Base-by-base conservation (phyloP, 2,329 filamentous ascomycete genomes). In the Diaporthe amygdali region DNA sequence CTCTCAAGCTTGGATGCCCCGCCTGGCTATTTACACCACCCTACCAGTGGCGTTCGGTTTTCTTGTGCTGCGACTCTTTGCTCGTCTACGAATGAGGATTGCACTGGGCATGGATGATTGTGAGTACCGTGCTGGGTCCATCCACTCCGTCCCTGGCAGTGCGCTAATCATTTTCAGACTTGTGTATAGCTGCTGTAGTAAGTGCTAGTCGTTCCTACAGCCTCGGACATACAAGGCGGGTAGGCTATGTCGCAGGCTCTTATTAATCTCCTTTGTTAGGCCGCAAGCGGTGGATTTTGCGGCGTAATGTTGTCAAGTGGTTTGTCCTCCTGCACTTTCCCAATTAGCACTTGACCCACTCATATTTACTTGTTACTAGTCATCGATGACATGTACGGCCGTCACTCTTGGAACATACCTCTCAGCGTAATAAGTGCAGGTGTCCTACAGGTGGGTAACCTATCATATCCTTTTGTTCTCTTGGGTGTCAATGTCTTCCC, bases 41-140 rank as follows among this genome's bases (percentile, higher is more conserved):
- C 27, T 52, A 3, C 49, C 49, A 9, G 49, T 52, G 15, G 27
- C 49, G 15, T 6, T 52, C 2, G 49, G 49, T 3, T 52, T 52
- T 27, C 15, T 52, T 9, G 17, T 25, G n/a, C 15, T 52, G 27
- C 49, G 49, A 15, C 17, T 17, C 3, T 52, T 32, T 52, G 49
- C 49, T 10, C 27, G 49, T 3, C 7, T 32, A 27, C 30, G 30
- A 15, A 8, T 32, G 27, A 52, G 49, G 6, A 32, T 52, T 3
- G 5, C 27, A 32, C 32, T 32, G 20, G 27, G 49, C 27, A 32
- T 27, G 49, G 49, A 52, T 32, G 49, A 52, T 52, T 15, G 49
- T 52, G 12, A 52, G 49, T 6, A 1, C 0, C 17, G 30, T 10
- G 17, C 27, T 1, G 4, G 5, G 3, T 2, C n/a, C 15, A 0